Evolutionary conservation across 169 alveolate genomes (phyloP), one percentile per base, ranked within the genome.

Genomic region (Sarcocystis neurona): DNA sequence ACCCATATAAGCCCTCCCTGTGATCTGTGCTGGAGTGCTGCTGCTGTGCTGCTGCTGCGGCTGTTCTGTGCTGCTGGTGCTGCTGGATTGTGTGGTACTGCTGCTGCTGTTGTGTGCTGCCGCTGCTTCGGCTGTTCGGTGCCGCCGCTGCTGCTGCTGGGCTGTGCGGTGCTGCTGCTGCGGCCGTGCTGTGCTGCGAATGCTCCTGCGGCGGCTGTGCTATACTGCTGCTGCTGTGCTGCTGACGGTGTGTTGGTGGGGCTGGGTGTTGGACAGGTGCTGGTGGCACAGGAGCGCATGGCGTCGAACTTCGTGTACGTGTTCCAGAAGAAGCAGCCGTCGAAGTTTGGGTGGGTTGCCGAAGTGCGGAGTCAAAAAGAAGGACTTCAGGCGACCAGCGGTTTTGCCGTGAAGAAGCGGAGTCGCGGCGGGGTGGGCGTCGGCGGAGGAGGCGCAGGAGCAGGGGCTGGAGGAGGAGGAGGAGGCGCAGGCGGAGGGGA

Each of bases 251-350:
- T 12, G 63, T 53, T 10, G 30, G 63, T 53, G 63, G 10, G 30
- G 30, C 20, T 53, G 63, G 20, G 43, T 1, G 6, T 0, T 44
- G 68, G 27, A 34, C 60, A 84, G 89, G 89, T 84, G 84, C 92
- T 99, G 56, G 99, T 99, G 15, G 99, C 99, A 2, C 98, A 98
- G 92, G 99, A 99, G 90, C 97, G 99, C 90, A 98, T 98, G 99
- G 99, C 99, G 20, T 96, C 97, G 86, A 99, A 99, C 93, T 98
- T 98, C 94, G 99, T 99, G 37, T 97, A 98, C 94, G 99, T 98
- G 30, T 99, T 99, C 95, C 96, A 97, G 87, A 98, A 97, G 94
- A 98, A 96, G 88, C 99, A 98, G 90, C 99, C 99, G 37, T 94
- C 99, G 6, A 98, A 98, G 87, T 98, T 94, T 92, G 97, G 99